Base-by-base conservation (phyloP, 192 early-diverging fungal genomes). In the Dissophora ornata region DNA sequence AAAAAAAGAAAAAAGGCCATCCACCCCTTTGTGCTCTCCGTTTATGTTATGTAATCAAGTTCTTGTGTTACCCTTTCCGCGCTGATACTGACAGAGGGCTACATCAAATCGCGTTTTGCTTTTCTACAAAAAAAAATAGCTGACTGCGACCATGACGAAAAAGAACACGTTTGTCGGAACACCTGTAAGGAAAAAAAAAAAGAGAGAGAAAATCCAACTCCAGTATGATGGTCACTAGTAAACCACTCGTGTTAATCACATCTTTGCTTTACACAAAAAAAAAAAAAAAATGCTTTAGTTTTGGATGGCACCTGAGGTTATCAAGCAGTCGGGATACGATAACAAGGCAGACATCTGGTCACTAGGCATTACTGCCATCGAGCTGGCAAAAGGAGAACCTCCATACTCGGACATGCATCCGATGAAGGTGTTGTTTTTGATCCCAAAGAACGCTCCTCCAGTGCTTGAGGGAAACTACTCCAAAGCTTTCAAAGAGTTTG, bases 271-370 rank as follows among this genome's bases (percentile, higher is more conserved):
- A n/a, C n/a, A n/a, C n/a, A n/a, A n/a, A 50, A 28, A 7, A 29
- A 52, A 52, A 62, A 18, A 38, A 11, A 28, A 7, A 59, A 46
- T 13, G 36, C 36, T 13, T 6, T 71, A 87, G 78, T 92, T 92
- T 80, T 95, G 92, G 95, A 96, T 95, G 94, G 93, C 94, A 18
- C 94, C 95, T 5, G 94, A 97, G 79, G 93, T 97, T 1, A 99
- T 99, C 79, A 89, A 94, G 79, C 94, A 96, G 80, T 92, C 93
- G 2, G 94, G 93, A 12, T 99, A 98, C 73, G 92, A 96, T 85
- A 90, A 88, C 73, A 96, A 96, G 65, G 97, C 97, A 0, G 97
- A 99, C 83, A 97, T 99, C n/a, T 99, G 97, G 97, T 94, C 92
- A 24, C 82, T 97, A 32, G 97, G 97, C 0, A 97, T 99, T 62